Conservation (phyloP, 805 yeast species). For the Priceomyces haplophilus region DNA sequence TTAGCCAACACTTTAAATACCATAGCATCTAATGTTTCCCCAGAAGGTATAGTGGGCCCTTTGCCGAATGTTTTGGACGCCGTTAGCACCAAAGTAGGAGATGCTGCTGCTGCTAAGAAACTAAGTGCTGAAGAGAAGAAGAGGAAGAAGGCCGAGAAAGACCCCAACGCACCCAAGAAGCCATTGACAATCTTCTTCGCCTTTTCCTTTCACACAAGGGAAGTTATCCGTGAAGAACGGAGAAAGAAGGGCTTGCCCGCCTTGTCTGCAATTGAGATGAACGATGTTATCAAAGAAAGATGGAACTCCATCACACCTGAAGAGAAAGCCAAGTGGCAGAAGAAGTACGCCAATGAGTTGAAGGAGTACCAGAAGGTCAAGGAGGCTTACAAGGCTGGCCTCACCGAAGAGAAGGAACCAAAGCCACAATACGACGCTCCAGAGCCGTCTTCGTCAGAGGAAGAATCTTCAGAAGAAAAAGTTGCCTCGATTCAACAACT, state of each 20-base stretch:
- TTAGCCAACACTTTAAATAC: conserved; percentile 36
- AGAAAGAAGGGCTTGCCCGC: conserved; percentile 54
- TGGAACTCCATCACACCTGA: conserved; percentile 74
- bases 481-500: neutral
- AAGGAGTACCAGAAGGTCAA: conserved; percentile 30
- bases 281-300: conserved; percentile 70
- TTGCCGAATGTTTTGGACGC: conserved; percentile 18
- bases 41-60: conserved; percentile 10
- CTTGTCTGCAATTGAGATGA: conserved; percentile 71
- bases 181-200: conserved; percentile 85
- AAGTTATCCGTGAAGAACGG: conserved; percentile 67
- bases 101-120: conserved; percentile 15
- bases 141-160: conserved; percentile 53
- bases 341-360: conserved; percentile 48
- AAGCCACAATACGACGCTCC: conserved; percentile 3
- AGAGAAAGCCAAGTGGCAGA: conserved; percentile 71
- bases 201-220: conserved; percentile 72
- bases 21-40: conserved; percentile 25
- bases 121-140: conserved; percentile 41
- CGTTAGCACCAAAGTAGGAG: conserved; percentile 13
- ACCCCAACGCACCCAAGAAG: conserved; percentile 94
- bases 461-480: conserved; percentile 11
- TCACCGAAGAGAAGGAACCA: conserved; percentile 7
- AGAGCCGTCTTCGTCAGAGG: conserved; percentile 10
- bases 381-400: conserved; percentile 32